Evolutionary conservation across 139 green algal species (phyloP), one percentile per base, ranked within the genome.

Genomic region (Picochlorum sp.): DNA sequence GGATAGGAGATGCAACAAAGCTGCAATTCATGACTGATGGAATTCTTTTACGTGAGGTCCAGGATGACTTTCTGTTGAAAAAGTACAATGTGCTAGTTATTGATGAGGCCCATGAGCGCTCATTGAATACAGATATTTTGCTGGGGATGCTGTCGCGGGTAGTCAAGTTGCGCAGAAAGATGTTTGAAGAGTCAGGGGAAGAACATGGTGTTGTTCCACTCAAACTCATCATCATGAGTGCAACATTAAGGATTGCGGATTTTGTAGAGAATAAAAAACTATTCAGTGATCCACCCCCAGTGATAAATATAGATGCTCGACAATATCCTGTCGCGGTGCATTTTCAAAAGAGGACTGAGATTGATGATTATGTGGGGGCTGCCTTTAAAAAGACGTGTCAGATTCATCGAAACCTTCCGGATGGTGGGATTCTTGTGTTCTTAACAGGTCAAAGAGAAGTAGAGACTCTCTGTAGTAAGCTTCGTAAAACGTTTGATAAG

Each of bases 11-110:
- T 0, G 57, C 32, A 45, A 89, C 84, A 0, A 62, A 71, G 16
- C 70, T 97, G 30, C 94, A 95, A 74, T 96, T 96, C 81, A 92
- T 97, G 87, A 98, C 92, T 4, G 92, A 98, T 65, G 92, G 91
- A 60, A 90, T 97, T 56, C 74, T 97, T 62, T 78, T 98, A 60
- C 66, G 67, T 7, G 87, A 96, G 74, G 59, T 94, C 37, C 85
- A 90, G 62, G 52, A 80, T 26, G 88, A 88, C 56, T 82, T 97
- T 10, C 69, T 97, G n/a, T 75, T 91, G 55, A 34, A 26, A 26
- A 34, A 52, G 23, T 88, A 88, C 73, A 83, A 59, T 15, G 73
- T 70, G 11, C 56, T 95, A 23, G 69, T 95, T 11, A 70, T 97
- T 58, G 91, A 97, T 65, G 91, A 97, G 76, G 91, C 90, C 2